Evolutionary conservation across 2,329 filamentous ascomycete species (phyloP).

Genomic region (Trichoderma citrinoviride): DNA sequence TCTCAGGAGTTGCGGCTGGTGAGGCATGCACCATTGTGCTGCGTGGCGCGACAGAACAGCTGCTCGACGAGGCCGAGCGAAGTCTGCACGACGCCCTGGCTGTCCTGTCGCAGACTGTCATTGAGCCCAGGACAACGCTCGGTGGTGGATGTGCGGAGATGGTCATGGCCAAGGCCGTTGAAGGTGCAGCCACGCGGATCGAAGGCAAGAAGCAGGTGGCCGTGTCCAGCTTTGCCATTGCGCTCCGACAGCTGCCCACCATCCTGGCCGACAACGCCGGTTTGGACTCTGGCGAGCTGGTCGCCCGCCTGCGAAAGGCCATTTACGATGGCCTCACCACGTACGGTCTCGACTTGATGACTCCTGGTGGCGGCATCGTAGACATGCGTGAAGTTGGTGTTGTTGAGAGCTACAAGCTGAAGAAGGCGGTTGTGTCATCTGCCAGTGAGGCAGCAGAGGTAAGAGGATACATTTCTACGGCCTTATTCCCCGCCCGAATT

Average conservation of each 20-base stretch:
- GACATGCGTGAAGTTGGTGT: slow-evolving; percentile 97
- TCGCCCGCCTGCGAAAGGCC: slow-evolving; percentile 85
- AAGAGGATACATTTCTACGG: slow-evolving; percentile 36
- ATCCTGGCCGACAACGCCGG: slow-evolving; percentile 97
- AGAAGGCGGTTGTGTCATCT: slow-evolving; percentile 94
- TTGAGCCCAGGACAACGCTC: slow-evolving; percentile 88
- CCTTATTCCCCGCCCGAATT: neutral
- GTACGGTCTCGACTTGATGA: slow-evolving; percentile 84
- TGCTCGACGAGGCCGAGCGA: slow-evolving; percentile 94
- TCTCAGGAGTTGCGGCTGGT: slow-evolving; percentile 91
- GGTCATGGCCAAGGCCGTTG: slow-evolving; percentile 98
- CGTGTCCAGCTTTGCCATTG: slow-evolving; percentile 83
- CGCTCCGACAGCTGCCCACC: slow-evolving; percentile 88
- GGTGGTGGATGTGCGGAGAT: slow-evolving; percentile 97
- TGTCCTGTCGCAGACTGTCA: slow-evolving; percentile 93
- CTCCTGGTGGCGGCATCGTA: slow-evolving; percentile 84
- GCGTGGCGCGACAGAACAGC: slow-evolving; percentile 91
- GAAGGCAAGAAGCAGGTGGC: slow-evolving; percentile 96
- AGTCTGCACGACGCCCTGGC: slow-evolving; percentile 94
- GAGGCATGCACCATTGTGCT: slow-evolving; percentile 96
- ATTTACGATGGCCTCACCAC: slow-evolving; percentile 94
- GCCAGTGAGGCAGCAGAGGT: slow-evolving; percentile 96
- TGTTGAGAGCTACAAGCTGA: slow-evolving; percentile 97
- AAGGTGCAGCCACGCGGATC: slow-evolving; percentile 86
- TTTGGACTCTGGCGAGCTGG: slow-evolving; percentile 90